Base-by-base conservation (phyloP, 257 asterid species). In the Prunella vulgaris region DNA sequence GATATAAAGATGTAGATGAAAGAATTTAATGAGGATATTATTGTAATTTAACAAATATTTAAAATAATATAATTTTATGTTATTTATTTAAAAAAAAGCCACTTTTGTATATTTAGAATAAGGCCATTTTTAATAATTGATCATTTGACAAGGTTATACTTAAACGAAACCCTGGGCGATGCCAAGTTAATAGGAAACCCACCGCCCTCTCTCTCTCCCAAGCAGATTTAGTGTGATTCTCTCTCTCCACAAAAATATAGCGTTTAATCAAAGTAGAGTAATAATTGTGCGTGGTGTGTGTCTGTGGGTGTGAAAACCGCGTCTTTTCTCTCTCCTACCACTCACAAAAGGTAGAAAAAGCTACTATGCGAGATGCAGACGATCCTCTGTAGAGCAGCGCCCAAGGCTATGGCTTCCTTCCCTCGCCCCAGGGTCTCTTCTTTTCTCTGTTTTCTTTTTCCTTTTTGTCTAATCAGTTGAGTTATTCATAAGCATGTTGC, bases 361-460 rank as follows among this genome's bases (percentile, higher is more conserved):
- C 63, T 61, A 68, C 65, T 72, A 64, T 72, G 80, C 44, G 35
- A 80, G 80, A 78, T 78, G 85, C 88, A 79, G 72, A 79, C 75
- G 85, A 73, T 75, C 42, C 69, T 77, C 40, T 73, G 76, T 68
- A 75, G 82, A 82, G 73, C 82, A 17, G 72, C 82, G 59, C 74
- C 78, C 25, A 79, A 79, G 84, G 80, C 83, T 77, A 81, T 84
- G 86, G 85, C 75, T 71, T 79, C 87, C 80, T 66, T 77, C 79
- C 87, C 87, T 38, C 86, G 82, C 75, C 60, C 83, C 13, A 71
- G 73, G 89, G 89, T 84, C 54, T 77, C 65, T 37, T 5, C 22
- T 10, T 9, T 40, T 53, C 48, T 32, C 30, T 44, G 1, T 9
- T 30, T 15, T 10, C n/a, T 52, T 4, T 14, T 9, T 30, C 48